Conservation (phyloP, 2,329 filamentous ascomycete species). For the Aureobasidium namibiae region DNA sequence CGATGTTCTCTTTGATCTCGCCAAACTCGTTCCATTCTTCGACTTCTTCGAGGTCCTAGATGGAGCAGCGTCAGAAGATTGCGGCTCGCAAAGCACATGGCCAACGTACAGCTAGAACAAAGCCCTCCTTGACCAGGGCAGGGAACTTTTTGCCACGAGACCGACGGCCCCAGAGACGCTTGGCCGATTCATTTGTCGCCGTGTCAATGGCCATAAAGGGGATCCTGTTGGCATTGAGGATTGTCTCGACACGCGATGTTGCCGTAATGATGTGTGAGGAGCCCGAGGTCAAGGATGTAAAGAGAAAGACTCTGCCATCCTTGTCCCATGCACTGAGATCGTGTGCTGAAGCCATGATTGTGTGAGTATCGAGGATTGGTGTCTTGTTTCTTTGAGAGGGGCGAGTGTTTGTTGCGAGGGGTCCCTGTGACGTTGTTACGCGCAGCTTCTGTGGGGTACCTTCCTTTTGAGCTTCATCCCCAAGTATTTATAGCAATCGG, state of each 20-base stretch:
- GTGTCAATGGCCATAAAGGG: constrained; percentile 90
- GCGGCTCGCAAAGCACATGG: not conserved
- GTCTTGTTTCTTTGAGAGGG: not conserved
- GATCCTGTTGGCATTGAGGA: constrained; percentile 87
- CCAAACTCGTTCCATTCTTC: constrained; percentile 99
- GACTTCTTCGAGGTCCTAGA: constrained; percentile 80
- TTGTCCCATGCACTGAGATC: constrained; percentile 38
- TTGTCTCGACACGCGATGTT: constrained; percentile 90
- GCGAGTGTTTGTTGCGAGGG: not conserved
- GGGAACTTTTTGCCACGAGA: constrained; percentile 83
- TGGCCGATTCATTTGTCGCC: constrained; percentile 79
- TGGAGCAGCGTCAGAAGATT: not conserved
- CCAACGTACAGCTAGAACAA: constrained; percentile 70
- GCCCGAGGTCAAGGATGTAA: constrained; percentile 90
- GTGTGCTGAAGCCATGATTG: not conserved
- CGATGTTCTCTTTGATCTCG: constrained; percentile 80
- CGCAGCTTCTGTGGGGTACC: constrained; percentile 8
- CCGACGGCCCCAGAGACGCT: constrained; percentile 79
- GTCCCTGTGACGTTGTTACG: constrained; percentile 3
- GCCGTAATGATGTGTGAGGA: constrained; percentile 95
- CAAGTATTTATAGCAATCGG: not conserved
- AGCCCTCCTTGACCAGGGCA: constrained; percentile 76
- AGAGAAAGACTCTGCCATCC: constrained; percentile 67
- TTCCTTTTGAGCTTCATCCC: not conserved
- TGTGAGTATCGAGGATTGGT: not conserved